Conservation (phyloP, 2,329 filamentous ascomycete genomes). For the Remersonia thermophila region DNA sequence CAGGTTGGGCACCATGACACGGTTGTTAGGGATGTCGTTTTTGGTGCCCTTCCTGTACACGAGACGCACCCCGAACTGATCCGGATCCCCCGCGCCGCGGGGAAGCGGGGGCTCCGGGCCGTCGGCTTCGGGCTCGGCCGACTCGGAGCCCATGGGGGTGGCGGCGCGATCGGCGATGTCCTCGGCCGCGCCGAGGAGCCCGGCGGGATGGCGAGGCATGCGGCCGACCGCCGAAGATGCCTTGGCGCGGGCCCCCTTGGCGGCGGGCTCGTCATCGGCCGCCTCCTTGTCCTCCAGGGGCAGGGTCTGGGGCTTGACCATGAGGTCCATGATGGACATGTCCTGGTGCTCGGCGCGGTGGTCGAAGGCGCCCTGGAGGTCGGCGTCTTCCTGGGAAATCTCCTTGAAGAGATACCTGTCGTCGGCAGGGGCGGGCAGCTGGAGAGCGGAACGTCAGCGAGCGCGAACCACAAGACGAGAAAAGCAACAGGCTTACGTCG, state of each 20-base stretch:
- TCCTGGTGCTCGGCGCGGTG: conserved; percentile 6
- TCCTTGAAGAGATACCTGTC: conserved; percentile 33
- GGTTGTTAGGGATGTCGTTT: conserved; percentile 33
- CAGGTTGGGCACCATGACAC: conserved; percentile 38
- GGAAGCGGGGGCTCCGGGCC: conserved; percentile 22
- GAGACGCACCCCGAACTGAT: conserved; percentile 39
- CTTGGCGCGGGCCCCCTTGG: conserved; percentile 19
- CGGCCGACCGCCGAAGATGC: conserved; percentile 20
- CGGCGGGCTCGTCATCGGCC: conserved; percentile 32
- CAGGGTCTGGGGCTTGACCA: conserved; percentile 18
- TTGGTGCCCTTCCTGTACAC: conserved; percentile 29
- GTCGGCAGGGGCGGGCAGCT: conserved; percentile 21
- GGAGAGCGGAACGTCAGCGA: conserved; percentile 8
- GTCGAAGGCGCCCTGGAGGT: conserved; percentile 31
- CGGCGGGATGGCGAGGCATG: conserved; percentile 30
- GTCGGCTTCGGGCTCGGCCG: conserved; percentile 20
- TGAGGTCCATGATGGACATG: conserved; percentile 22
- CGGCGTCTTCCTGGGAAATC: conserved; percentile 32
- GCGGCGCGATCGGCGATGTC: conserved; percentile 18
- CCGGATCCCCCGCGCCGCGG: conserved; percentile 32
- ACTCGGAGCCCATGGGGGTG: conserved; percentile 1
- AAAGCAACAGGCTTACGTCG: conserved; percentile 31
- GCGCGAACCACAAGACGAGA: not conserved
- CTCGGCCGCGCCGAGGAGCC: conserved; percentile 24
- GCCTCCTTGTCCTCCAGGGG: conserved; percentile 33